Evolutionary conservation across 192 early-diverging fungal genomes (phyloP), one percentile per base, ranked within the genome.

Genomic region (Lunasporangiospora selenospora): DNA sequence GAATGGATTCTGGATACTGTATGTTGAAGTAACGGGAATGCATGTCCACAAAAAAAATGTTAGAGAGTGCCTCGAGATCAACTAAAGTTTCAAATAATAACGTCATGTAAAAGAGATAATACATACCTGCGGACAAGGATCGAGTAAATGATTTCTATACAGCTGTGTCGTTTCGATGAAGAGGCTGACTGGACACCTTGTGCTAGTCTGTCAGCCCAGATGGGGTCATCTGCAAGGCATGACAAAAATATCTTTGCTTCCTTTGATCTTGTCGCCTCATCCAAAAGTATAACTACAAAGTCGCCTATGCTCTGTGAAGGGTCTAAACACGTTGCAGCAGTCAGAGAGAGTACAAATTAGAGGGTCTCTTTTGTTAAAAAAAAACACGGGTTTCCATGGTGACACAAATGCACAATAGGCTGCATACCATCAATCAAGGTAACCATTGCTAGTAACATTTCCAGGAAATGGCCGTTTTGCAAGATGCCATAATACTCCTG

Each of bases 61-160:
- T n/a, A n/a, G n/a, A n/a, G n/a, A n/a, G n/a, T n/a, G n/a, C n/a
- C n/a, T n/a, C n/a, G n/a, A n/a, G n/a, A n/a, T n/a, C n/a, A n/a
- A n/a, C n/a, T n/a, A n/a, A n/a, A n/a, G n/a, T n/a, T n/a, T n/a
- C n/a, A n/a, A n/a, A n/a, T n/a, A n/a, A n/a, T n/a, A n/a, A n/a
- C n/a, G n/a, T n/a, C n/a, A n/a, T n/a, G n/a, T n/a, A n/a, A n/a
- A n/a, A n/a, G n/a, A n/a, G n/a, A n/a, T n/a, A n/a, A n/a, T 41
- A 5, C 11, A 27, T 61, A 73, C 69, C 69, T 73, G 53, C 69
- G 69, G 19, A 73, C 69, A 4, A 73, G 59, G 21, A 73, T 32
- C 6, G 69, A 73, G 41, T 73, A 73, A 15, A 73, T 73, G 13
- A 73, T 73, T 43, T 73, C 69, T 1, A 63, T 73, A 36, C 69